Base-by-base conservation (phyloP, 306 rosid genomes). In the Morella rubra region DNA sequence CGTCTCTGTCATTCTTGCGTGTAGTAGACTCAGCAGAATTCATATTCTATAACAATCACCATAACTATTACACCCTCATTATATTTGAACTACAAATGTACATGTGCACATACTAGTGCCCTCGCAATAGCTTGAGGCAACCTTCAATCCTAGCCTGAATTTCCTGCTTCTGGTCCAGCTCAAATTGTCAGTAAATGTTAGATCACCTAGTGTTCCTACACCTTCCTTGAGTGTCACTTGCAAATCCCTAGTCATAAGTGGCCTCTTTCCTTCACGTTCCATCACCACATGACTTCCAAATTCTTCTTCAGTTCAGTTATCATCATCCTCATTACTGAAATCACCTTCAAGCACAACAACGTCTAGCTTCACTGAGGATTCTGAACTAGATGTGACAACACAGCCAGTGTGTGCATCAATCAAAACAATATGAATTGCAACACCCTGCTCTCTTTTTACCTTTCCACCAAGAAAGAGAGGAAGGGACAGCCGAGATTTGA, bases 151-250 rank as follows among this genome's bases (percentile, higher is more conserved):
- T 62, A 92, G 86, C 81, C 97, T 88, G 87, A 92, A 92, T 79
- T 92, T 92, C 84, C 97, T 78, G 85, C 97, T 92, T 85, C 97
- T 85, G 77, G 88, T 92, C 97, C 97, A 92, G 85, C 97, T 92
- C 77, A 96, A 92, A 81, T 92, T 92, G 87, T 92, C 97, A 1
- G 97, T 92, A 84, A 92, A 92, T 50, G 91, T 82, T 76, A 92
- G 88, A 74, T 92, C 96, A 22, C 96, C 90, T 24, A 92, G 82
- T 52, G 93, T 90, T 76, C 97, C 97, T 45, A 90, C 93, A 69
- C 97, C 97, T 60, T 92, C 91, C 83, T 88, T 90, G 62, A 92
- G 87, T 2, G 81, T 79, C 74, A 90, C 89, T 78, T 90, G 97
- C 77, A 90, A 73, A 81, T 92, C 97, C 18, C 97, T 96, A 11